These are phyloP conservation scores for Lolium rigidum DNA, from an alignment of 176 grass and related monocot species.

Conservation along the genomic window DNA sequence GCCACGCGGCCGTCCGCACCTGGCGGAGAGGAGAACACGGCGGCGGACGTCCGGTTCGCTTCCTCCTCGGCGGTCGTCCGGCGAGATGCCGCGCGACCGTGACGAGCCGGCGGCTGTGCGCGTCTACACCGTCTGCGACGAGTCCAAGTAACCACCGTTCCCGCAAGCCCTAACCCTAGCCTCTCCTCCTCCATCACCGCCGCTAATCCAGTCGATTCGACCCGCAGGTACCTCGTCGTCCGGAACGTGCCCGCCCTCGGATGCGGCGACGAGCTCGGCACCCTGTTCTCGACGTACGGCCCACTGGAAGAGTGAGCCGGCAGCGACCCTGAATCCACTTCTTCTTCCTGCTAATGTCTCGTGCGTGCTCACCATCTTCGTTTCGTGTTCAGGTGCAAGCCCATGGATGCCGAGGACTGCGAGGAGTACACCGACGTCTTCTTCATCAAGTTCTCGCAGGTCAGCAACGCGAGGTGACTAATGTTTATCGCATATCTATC, in stretches of 20 bases:
- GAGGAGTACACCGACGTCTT: slow-evolving; percentile 90
- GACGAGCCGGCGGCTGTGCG: slow-evolving; percentile 63
- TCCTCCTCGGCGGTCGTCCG: background rate
- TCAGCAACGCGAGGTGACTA: slow-evolving; percentile 88
- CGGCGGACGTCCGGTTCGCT: too few relatives aligned
- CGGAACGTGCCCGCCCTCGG: slow-evolving; percentile 91
- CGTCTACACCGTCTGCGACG: slow-evolving; percentile 92
- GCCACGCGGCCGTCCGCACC: too few relatives aligned
- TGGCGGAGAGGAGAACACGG: too few relatives aligned
- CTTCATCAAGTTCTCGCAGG: slow-evolving; percentile 86
- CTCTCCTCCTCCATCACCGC: background rate
- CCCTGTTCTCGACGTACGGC: slow-evolving; percentile 73
- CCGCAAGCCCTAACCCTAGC: background rate
- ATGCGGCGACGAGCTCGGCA: slow-evolving; percentile 76
- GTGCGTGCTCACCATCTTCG: background rate
- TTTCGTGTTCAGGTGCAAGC: slow-evolving; percentile 72
- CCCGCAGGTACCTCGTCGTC: slow-evolving; percentile 81
- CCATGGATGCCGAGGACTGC: slow-evolving; percentile 95
- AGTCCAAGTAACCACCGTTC: slow-evolving; percentile 66
- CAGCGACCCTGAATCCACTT: background rate
- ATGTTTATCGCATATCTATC: background rate
- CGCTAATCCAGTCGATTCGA: background rate
- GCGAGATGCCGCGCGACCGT: slow-evolving; percentile 66
- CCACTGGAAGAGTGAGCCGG: slow-evolving; percentile 74
- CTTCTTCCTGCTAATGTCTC: background rate